These are phyloP conservation scores for Eucalyptus regnans DNA, from an alignment of 345 rosid species.

Conservation along the genomic window DNA sequence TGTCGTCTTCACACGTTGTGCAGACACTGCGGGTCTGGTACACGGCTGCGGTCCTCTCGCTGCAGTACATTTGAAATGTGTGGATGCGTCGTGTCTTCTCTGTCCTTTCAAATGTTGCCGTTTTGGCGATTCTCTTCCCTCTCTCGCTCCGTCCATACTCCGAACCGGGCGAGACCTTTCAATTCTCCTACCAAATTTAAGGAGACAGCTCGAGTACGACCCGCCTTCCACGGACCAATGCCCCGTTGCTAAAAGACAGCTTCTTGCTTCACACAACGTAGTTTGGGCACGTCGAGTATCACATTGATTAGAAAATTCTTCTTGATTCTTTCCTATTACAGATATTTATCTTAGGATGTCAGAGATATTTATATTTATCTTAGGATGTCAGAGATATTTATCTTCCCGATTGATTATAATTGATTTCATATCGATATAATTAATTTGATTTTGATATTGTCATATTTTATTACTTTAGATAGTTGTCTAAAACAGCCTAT, in stretches of 20 bases:
- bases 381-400: no score
- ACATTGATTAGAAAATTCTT: not conserved
- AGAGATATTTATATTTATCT: no score
- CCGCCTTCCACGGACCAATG: not conserved
- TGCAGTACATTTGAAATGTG: not conserved
- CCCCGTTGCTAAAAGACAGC: not conserved
- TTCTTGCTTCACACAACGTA: not conserved
- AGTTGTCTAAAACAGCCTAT: no score
- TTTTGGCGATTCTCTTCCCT: not conserved
- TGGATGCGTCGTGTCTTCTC: not conserved
- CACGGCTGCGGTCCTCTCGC: not conserved
- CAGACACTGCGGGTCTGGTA: not conserved
- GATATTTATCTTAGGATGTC: no score
- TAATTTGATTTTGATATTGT: no score
- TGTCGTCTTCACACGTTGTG: not conserved
- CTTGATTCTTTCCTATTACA: not conserved
- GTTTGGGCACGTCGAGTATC: not conserved
- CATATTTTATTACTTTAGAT: no score
- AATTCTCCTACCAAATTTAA: not conserved
- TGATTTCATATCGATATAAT: no score
- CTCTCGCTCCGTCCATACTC: not conserved
- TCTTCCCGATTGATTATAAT: no score
- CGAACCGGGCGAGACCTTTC: not conserved
- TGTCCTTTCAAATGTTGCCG: not conserved
- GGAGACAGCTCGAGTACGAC: not conserved